Percentiles rank a stretch among this genome's conserved stretches.
These are phyloP conservation scores for Trichophaea hybrida DNA, from an alignment of 2,329 filamentous ascomycete genomes.

Conservation along the genomic window DNA sequence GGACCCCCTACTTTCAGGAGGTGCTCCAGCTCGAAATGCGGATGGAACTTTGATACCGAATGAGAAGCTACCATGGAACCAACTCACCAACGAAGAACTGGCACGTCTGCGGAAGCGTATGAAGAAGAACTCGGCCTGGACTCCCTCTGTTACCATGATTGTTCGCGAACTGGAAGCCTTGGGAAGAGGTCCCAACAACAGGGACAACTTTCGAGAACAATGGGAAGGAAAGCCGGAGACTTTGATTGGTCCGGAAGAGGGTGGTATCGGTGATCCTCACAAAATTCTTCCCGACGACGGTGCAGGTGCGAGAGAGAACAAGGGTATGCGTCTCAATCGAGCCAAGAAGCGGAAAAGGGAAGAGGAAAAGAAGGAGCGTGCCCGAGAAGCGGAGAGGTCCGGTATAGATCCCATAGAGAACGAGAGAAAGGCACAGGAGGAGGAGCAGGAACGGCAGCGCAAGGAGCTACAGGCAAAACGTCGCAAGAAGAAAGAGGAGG, in stretches of 20 bases:
- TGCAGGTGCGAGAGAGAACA: conserved; percentile 41
- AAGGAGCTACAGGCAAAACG: neutral
- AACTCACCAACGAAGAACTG: conserved; percentile 50
- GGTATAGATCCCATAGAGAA: conserved; percentile 1
- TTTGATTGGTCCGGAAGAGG: conserved; percentile 21
- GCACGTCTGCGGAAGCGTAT: conserved; percentile 63
- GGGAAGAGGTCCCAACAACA: conserved; percentile 40
- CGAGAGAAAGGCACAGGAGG: conserved; percentile 5
- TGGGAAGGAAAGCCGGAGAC: conserved; percentile 17
- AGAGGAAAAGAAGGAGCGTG: conserved; percentile 18
- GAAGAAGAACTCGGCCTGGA: conserved; percentile 86
- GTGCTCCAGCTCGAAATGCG: conserved; percentile 14
- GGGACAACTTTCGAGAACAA: conserved; percentile 20
- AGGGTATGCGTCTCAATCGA: conserved; percentile 62
- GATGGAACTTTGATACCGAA: conserved; percentile 18
- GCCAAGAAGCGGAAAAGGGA: conserved; percentile 39
- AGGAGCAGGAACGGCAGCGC: conserved; percentile 5
- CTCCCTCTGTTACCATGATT: conserved; percentile 74
- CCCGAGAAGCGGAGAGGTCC: conserved; percentile 11
- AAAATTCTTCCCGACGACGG: conserved; percentile 32
- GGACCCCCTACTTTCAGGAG: conserved; percentile 19
- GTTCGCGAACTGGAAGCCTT: conserved; percentile 59
- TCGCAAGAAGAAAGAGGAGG: conserved; percentile 2
- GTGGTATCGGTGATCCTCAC: conserved; percentile 22
- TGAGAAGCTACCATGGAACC: conserved; percentile 42